phyloP scores from a whole-genome alignment of 352 stramenopile species.

The Phytopythium cucurbitacearum region DNA sequence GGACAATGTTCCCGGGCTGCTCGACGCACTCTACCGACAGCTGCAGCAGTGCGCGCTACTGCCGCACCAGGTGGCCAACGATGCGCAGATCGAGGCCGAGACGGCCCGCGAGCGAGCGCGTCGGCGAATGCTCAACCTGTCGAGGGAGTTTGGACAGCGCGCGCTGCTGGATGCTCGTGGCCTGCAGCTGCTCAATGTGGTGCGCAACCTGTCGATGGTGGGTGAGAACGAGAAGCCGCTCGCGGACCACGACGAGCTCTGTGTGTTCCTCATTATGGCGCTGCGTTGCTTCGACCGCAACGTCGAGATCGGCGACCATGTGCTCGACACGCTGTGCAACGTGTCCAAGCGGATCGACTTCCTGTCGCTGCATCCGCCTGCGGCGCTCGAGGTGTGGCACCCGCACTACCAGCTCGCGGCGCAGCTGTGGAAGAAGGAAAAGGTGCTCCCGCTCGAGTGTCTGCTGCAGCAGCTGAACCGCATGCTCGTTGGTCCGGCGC shows the following conservation, averaged over 20 bases:
- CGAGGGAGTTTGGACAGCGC: constrained; percentile 32
- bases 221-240: constrained; percentile 62
- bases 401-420: constrained; percentile 50
- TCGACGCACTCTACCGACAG: constrained; percentile 75
- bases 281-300: constrained; percentile 38
- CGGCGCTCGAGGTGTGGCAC: constrained; percentile 52
- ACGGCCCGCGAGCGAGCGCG: constrained; percentile 8
- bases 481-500: constrained; percentile 19
- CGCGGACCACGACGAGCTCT: constrained; percentile 60
- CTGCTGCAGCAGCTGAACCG: constrained; percentile 45
- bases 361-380: constrained; percentile 45
- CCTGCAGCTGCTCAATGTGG: constrained; percentile 67
- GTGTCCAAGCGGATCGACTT: constrained; percentile 75
- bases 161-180: constrained; percentile 52
- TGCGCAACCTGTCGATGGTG: constrained; percentile 76
- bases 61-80: constrained; percentile 8
- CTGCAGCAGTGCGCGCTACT: constrained; percentile 49
- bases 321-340: constrained; percentile 72
- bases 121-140: constrained; percentile 42
- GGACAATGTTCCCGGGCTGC: constrained; percentile 59
- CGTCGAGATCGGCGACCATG: constrained; percentile 58
- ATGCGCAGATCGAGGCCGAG: background rate
- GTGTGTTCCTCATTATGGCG: constrained; percentile 55
- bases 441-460: constrained; percentile 55
- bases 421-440: constrained; percentile 62